Evolutionary conservation across 805 yeast genomes (phyloP).

Genomic region (Hanseniaspora hatyaiensis): DNA sequence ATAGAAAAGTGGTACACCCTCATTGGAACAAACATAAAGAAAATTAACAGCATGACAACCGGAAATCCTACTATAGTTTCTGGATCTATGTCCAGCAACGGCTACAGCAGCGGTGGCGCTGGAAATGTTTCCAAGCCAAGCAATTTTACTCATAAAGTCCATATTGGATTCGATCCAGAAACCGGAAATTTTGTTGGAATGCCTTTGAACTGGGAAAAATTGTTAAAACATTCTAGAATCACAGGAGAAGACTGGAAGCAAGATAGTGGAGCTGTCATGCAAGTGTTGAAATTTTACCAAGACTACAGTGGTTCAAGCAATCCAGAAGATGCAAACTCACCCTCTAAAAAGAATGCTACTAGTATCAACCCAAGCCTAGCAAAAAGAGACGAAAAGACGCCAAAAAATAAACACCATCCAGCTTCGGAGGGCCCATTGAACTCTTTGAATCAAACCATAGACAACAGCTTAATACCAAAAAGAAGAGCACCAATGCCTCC

Average conservation of each 20-base stretch:
- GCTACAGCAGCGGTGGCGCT: slow-evolving; percentile 29
- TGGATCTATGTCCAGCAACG: slow-evolving; percentile 19
- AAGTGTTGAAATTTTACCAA: slow-evolving; percentile 70
- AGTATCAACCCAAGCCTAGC: background rate
- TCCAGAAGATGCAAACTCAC: background rate
- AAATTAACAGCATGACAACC: background rate
- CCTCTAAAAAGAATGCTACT: slow-evolving; percentile 13
- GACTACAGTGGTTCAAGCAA: slow-evolving; percentile 29
- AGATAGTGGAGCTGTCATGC: slow-evolving; percentile 91
- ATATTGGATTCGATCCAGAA: slow-evolving; percentile 75
- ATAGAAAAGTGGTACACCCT: slow-evolving; percentile 5
- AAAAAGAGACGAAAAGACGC: slow-evolving; percentile 10
- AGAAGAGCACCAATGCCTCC: slow-evolving; percentile 53
- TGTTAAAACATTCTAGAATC: slow-evolving; percentile 75
- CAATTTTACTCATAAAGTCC: slow-evolving; percentile 87
- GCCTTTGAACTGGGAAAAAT: slow-evolving; percentile 86
- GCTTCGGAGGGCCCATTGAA: too few relatives aligned
- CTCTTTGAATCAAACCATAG: slow-evolving; percentile 6
- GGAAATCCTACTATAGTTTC: slow-evolving; percentile 5
- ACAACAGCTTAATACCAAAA: slow-evolving; percentile 32
- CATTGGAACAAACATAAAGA: slow-evolving; percentile 2
- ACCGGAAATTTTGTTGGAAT: slow-evolving; percentile 82
- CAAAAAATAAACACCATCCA: slow-evolving; percentile 9
- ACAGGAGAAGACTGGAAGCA: slow-evolving; percentile 84
- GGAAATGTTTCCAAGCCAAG: slow-evolving; percentile 71